Base-by-base conservation (phyloP, 1,284 basidiomycete genomes). In the Porogramme epimiltina region DNA sequence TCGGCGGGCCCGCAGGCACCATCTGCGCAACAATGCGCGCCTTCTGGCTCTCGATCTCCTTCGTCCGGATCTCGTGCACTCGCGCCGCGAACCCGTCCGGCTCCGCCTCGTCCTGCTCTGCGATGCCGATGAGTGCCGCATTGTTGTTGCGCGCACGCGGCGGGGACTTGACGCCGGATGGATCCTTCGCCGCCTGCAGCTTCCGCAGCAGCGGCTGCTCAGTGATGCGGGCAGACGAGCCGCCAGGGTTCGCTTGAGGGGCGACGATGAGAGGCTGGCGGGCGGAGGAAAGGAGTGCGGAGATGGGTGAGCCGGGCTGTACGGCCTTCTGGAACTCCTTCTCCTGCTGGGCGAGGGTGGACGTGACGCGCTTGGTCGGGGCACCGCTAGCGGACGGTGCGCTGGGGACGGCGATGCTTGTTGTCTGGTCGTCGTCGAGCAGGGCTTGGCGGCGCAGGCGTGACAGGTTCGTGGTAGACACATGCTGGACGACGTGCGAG, bases 271-370 rank as follows among this genome's bases (percentile, higher is more conserved):
- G 78, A 0, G 95, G 95, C 67, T 95, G 91, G 43, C 90, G 80
- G 1, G 95, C 95, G 0, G 92, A 93, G 60, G 81, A 89, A 64
- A 99, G 82, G 47, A 99, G 76, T 4, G 92, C 93, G 19, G 93
- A 93, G 55, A 99, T 96, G 0, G 97, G 96, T 59, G 88, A 92
- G 45, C 93, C 94, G 3, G 96, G 97, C 66, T 95, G 91, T 3
- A 98, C 91, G 2, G 95, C 97, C 62, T 90, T 88, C 73, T 93
- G 87, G 83, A 97, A 96, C 70, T 98, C 95, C 65, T 90, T 87
- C 80, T 99, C 95, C 68, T 95, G 92, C 63, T 93, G 89, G 4
- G 87, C 83, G 56, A 91, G 85, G 46, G 76, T 86, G 5, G 79
- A 80, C 56, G n/a, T 45, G 53, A 11, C 55, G 55, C 38, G 58